phyloP scores from a whole-genome alignment of 2,329 filamentous ascomycete species.

The Aspergillus sp. region DNA sequence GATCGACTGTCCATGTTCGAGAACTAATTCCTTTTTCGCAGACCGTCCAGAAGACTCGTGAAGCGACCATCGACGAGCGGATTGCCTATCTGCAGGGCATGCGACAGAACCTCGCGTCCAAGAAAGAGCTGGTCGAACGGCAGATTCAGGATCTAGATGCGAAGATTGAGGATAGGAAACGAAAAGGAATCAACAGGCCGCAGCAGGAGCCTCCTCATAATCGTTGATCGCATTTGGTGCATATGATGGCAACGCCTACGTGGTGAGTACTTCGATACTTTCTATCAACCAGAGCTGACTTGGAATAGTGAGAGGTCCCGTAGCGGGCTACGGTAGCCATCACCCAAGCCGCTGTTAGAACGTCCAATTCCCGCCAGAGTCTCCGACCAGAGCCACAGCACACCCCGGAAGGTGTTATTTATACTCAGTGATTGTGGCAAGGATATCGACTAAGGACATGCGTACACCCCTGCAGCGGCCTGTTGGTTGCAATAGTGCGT shows the following conservation, averaged over 20 bases:
- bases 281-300: not conserved
- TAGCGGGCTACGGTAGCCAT: too few relatives aligned
- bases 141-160: constrained; percentile 55
- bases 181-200: constrained; percentile 31
- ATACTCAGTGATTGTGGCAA: too few relatives aligned
- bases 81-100: constrained; percentile 54
- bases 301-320: not conserved
- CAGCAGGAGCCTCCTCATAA: constrained; percentile 26
- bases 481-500: too few relatives aligned
- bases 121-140: constrained; percentile 54
- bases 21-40: constrained; percentile 21
- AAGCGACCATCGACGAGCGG: constrained; percentile 54
- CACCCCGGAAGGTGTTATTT: too few relatives aligned
- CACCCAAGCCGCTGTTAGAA: too few relatives aligned
- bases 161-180: constrained; percentile 40
- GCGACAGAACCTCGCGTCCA: constrained; percentile 50
- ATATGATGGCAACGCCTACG: not conserved
- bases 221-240: constrained; percentile 2
- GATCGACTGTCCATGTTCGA: not conserved
- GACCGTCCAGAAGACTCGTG: constrained; percentile 46
- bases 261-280: not conserved
- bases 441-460: too few relatives aligned
- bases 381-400: too few relatives aligned
- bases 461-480: too few relatives aligned
- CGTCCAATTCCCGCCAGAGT: too few relatives aligned